Conservation (phyloP, 1,284 basidiomycete genomes). For the Psilocybe mexicana region DNA sequence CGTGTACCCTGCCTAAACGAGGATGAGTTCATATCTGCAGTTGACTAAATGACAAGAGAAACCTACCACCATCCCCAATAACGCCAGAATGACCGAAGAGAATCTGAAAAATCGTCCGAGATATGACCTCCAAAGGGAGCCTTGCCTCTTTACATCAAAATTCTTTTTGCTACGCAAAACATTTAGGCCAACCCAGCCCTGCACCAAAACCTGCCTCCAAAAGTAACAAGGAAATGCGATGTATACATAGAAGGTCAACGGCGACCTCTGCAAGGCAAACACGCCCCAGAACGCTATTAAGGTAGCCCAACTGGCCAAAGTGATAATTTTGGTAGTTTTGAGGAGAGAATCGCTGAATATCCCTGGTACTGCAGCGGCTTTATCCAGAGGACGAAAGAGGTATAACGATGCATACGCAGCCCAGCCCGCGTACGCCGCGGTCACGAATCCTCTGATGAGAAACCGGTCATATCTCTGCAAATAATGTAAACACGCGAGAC, state of each 20-base stretch:
- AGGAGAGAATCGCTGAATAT: not conserved
- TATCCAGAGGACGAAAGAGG: constrained; percentile 45
- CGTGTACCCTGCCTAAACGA: constrained; percentile 61
- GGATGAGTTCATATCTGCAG: not conserved
- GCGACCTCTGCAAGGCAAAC: constrained; percentile 67
- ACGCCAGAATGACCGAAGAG: constrained; percentile 39
- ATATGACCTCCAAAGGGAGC: not conserved
- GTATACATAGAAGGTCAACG: constrained; percentile 80
- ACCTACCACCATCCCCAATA: constrained; percentile 76
- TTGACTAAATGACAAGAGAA: constrained; percentile 1
- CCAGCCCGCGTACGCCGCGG: constrained; percentile 79
- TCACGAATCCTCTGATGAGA: constrained; percentile 71
- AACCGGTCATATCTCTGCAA: constrained; percentile 86
- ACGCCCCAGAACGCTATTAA: constrained; percentile 45
- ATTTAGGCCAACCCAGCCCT: constrained; percentile 14
- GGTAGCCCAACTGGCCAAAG: constrained; percentile 29
- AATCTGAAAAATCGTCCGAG: constrained; percentile 2
- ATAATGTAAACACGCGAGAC: constrained; percentile 74
- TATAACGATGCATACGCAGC: constrained; percentile 63
- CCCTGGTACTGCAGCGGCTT: not conserved
- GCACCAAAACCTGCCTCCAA: constrained; percentile 55
- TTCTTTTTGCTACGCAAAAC: no score
- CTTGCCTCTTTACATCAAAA: not conserved
- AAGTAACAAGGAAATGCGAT: constrained; percentile 77
- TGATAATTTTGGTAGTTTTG: constrained; percentile 10